Conservation (phyloP, 108 stramenopile species). For the Skeletonema potamos region DNA sequence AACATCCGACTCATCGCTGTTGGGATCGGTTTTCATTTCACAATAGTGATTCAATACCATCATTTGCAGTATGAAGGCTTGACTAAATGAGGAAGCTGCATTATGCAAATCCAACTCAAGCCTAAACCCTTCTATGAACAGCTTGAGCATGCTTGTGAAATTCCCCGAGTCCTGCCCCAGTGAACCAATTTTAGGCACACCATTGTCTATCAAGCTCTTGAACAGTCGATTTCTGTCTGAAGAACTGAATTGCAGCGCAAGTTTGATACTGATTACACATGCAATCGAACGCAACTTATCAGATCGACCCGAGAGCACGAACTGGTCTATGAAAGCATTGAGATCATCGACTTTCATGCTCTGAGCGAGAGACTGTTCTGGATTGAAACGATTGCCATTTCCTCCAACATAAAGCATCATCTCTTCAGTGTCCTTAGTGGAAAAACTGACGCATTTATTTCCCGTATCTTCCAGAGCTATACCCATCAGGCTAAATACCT, state of each 20-base stretch:
- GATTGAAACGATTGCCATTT: conserved; percentile 20
- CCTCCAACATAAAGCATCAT: conserved; percentile 17
- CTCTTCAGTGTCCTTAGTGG: conserved; percentile 9
- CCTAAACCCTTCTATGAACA: conserved; percentile 25
- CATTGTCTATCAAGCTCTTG: conserved; percentile 28
- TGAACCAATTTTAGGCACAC: conserved; percentile 41
- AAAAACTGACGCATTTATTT: background rate
- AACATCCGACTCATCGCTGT: conserved; percentile 17
- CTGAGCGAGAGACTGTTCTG: conserved; percentile 47
- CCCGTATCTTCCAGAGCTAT: conserved; percentile 43
- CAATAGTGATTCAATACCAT: conserved; percentile 3
- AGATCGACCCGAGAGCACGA: conserved; percentile 53
- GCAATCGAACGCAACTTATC: conserved; percentile 53
- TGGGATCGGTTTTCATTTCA: conserved; percentile 9
- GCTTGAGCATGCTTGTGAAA: conserved; percentile 22
- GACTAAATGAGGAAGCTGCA: conserved; percentile 13
- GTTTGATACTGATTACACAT: conserved; percentile 24
- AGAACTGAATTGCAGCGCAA: conserved; percentile 28
- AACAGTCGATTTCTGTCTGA: conserved; percentile 41
- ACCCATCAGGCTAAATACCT: conserved; percentile 59
- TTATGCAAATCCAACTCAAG: conserved; percentile 25
- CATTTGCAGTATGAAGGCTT: conserved; percentile 24
- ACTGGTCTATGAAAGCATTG: conserved; percentile 53
- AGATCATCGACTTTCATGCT: conserved; percentile 43
- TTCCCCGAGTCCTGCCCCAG: conserved; percentile 43